Evolutionary conservation across 2,329 filamentous ascomycete genomes (phyloP).

Genomic region (Claviceps spartinae): DNA sequence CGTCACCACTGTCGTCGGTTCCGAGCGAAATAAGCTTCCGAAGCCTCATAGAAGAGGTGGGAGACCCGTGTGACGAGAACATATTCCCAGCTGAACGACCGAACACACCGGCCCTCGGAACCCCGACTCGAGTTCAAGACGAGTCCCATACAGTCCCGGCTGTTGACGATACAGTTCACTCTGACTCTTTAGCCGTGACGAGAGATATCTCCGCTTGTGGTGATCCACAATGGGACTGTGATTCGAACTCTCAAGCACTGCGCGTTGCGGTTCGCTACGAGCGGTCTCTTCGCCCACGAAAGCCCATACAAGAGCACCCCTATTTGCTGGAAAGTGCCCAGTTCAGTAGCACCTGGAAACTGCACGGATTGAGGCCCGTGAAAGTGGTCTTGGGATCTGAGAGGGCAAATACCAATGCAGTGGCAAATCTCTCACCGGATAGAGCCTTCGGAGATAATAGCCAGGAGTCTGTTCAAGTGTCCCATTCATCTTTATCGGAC

Average conservation of each 20-base stretch:
- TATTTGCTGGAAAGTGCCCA: constrained; percentile 43
- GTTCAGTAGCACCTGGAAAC: constrained; percentile 38
- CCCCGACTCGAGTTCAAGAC: background rate
- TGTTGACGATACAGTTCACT: background rate
- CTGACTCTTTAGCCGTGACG: background rate
- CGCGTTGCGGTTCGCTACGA: constrained; percentile 22
- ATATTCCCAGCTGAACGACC: background rate
- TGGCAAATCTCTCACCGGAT: constrained; percentile 40
- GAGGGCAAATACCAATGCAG: constrained; percentile 25
- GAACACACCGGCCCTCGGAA: background rate
- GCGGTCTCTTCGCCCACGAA: constrained; percentile 42
- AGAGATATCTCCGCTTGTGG: background rate
- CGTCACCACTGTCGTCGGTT: constrained; percentile 23
- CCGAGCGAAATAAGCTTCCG: constrained; percentile 16
- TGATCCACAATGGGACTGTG: background rate
- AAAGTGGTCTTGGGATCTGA: constrained; percentile 23
- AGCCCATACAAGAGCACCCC: constrained; percentile 47
- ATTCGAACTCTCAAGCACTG: constrained; percentile 8
- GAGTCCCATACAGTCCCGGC: background rate
- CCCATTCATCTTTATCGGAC: constrained; percentile 20
- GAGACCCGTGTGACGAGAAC: background rate
- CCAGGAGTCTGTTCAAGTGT: constrained; percentile 24
- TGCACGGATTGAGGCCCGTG: constrained; percentile 40
- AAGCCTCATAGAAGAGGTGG: background rate
- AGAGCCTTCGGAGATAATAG: constrained; percentile 39